phyloP scores from a whole-genome alignment of 768 basidiomycete species.

The Cystobasidium onofrii region DNA sequence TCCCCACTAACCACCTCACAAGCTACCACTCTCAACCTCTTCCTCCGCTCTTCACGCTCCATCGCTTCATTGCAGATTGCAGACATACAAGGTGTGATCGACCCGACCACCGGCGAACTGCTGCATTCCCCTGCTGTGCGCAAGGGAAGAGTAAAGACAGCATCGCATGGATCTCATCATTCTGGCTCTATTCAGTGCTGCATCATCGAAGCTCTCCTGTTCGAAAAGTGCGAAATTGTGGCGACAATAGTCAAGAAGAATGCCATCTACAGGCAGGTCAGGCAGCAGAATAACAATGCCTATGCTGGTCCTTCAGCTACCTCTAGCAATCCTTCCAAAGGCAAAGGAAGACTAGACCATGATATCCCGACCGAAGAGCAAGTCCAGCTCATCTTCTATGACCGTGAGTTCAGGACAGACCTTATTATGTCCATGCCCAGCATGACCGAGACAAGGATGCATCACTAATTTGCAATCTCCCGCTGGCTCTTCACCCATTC shows the following conservation, averaged over 20 bases:
- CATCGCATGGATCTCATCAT: neutral
- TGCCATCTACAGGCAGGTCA: neutral
- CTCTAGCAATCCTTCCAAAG: neutral
- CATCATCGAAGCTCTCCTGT: slow-evolving; percentile 3
- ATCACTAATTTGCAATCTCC: neutral
- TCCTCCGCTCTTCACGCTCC: slow-evolving; percentile 5
- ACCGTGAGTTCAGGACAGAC: slow-evolving; percentile 21
- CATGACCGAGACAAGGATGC: too few relatives aligned
- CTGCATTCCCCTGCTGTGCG: neutral
- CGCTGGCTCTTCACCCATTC: neutral
- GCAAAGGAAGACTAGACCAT: neutral
- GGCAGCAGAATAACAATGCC: neutral
- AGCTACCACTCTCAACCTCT: neutral
- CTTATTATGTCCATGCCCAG: too few relatives aligned
- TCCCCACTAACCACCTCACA: neutral
- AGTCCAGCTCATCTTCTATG: slow-evolving; percentile 16
- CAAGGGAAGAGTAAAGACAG: neutral
- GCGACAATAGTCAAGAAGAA: slow-evolving; percentile 29
- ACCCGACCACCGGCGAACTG: neutral
- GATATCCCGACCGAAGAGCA: neutral
- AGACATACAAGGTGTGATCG: slow-evolving; percentile 7
- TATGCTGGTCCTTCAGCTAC: neutral
- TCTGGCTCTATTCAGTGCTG: neutral
- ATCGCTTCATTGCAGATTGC: neutral
- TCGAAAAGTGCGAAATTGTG: slow-evolving; percentile 28